Evolutionary conservation across 1,139 yeast species (phyloP).

Genomic region (Hyphopichia wangnamkhiaoensis): DNA sequence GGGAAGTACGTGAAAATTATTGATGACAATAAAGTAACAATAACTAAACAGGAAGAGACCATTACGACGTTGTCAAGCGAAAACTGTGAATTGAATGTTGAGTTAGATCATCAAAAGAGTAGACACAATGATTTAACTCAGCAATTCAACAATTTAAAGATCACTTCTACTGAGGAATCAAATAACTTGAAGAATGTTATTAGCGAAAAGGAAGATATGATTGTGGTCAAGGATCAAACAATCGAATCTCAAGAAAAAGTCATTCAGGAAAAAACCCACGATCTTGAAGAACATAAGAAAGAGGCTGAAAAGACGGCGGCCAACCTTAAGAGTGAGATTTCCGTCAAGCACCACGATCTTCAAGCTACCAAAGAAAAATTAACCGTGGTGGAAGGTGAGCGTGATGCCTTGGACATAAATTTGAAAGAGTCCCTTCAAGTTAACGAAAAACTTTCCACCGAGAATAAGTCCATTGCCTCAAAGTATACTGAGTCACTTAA

Average conservation of each 20-base stretch:
- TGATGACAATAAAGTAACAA: slow-evolving; percentile 1
- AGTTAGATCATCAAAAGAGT: not conserved
- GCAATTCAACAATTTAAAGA: slow-evolving; percentile 1
- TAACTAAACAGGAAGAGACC: not conserved
- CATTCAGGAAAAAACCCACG: not conserved
- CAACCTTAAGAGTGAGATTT: not conserved
- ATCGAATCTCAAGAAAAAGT: not conserved
- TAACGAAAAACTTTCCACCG: not conserved
- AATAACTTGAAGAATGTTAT: not conserved
- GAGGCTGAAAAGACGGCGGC: not conserved
- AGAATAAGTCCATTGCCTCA: not conserved
- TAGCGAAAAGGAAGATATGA: not conserved
- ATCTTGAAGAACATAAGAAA: not conserved
- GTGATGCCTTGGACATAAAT: not conserved
- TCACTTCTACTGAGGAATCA: not conserved
- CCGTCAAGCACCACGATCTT: not conserved
- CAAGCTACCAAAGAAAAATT: not conserved
- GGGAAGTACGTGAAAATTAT: not conserved
- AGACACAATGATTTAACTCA: not conserved
- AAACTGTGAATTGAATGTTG: not conserved
- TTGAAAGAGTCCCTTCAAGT: not conserved
- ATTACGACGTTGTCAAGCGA: not conserved
- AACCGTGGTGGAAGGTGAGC: not conserved
- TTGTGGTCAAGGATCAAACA: not conserved
- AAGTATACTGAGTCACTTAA: not conserved